These are phyloP conservation scores for Cydonia oblonga DNA, from an alignment of 331 rosid species.

Conservation along the genomic window DNA sequence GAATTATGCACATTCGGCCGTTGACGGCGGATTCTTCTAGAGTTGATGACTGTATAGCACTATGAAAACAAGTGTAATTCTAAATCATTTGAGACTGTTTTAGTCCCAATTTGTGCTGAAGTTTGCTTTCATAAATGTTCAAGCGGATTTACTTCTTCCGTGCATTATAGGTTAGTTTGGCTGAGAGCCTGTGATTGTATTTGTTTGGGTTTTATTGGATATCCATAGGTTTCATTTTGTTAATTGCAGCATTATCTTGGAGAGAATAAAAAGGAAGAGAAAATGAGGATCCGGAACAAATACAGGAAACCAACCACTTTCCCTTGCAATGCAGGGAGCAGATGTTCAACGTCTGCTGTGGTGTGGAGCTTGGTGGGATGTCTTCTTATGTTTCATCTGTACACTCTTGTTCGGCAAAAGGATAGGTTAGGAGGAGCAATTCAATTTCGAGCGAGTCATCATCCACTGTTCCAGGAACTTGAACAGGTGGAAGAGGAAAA, in stretches of 20 bases:
- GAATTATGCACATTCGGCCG: background rate
- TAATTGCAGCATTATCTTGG: constrained; percentile 61
- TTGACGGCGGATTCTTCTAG: background rate
- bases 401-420: constrained; percentile 28
- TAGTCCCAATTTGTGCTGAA: background rate
- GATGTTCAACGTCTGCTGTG: constrained; percentile 41
- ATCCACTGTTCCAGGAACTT: constrained; percentile 62
- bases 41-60: background rate
- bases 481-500: constrained; percentile 74
- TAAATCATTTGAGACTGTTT: background rate
- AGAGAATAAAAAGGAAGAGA: constrained; percentile 46
- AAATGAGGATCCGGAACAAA: constrained; percentile 83
- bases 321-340: constrained; percentile 70
- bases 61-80: background rate
- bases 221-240: constrained; percentile 61
- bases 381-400: constrained; percentile 54
- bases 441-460: constrained; percentile 27
- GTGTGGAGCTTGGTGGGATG: constrained; percentile 79
- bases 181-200: constrained; percentile 20
- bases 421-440: constrained; percentile 23
- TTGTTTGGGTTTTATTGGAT: constrained; percentile 41
- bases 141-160: background rate
- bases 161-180: constrained; percentile 17
- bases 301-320: constrained; percentile 68
- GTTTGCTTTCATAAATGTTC: background rate